These are phyloP conservation scores for Hericium alpestre DNA, from an alignment of 768 basidiomycete species.

Conservation along the genomic window DNA sequence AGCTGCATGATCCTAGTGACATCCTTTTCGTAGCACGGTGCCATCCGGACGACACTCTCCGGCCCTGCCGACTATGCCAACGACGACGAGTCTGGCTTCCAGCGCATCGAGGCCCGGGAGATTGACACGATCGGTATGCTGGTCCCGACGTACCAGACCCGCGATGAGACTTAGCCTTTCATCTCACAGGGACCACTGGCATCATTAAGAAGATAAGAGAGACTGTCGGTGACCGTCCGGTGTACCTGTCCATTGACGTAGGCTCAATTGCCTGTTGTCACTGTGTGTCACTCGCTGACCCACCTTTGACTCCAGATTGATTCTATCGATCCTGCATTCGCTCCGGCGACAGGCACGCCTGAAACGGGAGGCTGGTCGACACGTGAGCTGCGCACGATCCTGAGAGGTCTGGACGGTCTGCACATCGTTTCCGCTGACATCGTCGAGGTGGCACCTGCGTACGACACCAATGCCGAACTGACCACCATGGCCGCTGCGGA, in stretches of 20 bases:
- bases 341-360: conserved; percentile 77
- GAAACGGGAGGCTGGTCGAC: conserved; percentile 83
- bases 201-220: conserved; percentile 75
- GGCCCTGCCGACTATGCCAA: conserved; percentile 68
- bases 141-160: background rate
- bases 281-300: background rate
- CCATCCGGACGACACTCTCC: conserved; percentile 76
- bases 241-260: conserved; percentile 73
- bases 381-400: conserved; percentile 66
- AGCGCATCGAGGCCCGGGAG: conserved; percentile 74
- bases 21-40: conserved; percentile 55
- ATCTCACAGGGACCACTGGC: conserved; percentile 48
- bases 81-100: conserved; percentile 71
- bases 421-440: conserved; percentile 74
- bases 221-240: conserved; percentile 63
- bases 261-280: conserved; percentile 15
- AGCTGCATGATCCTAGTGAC: conserved; percentile 68
- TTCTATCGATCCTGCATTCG: conserved; percentile 72
- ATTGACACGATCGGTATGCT: conserved; percentile 64
- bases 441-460: conserved; percentile 78
- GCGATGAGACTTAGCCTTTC: background rate
- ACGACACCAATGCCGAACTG: conserved; percentile 57
- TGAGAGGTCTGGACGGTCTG: conserved; percentile 66
- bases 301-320: conserved; percentile 41
- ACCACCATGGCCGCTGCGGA: conserved; percentile 58